Conservation (phyloP, 2,329 filamentous ascomycete genomes). For the Chalaropsis ovoidea region DNA sequence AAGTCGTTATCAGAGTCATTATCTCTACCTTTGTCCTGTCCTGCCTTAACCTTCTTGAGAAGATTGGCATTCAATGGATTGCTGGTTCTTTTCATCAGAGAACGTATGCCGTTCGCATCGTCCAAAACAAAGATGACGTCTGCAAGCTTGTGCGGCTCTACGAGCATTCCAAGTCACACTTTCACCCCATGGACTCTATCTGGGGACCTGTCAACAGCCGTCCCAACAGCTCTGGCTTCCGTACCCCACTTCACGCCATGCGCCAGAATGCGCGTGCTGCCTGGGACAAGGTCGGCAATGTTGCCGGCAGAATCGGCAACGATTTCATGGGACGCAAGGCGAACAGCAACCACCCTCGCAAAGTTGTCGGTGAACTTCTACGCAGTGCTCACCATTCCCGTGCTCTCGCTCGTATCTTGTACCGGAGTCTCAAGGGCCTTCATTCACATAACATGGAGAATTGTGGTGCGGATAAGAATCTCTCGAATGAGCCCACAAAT, state of each 20-base stretch:
- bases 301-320: conserved; percentile 75
- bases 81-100: conserved; percentile 85
- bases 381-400: conserved; percentile 64
- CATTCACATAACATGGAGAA: conserved; percentile 17
- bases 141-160: conserved; percentile 46
- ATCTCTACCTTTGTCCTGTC: conserved; percentile 72
- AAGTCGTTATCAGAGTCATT: conserved; percentile 72
- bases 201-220: conserved; percentile 36
- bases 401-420: conserved; percentile 75
- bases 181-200: conserved; percentile 45
- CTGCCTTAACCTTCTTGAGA: conserved; percentile 75
- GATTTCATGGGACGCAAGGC: conserved; percentile 76
- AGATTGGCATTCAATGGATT: conserved; percentile 89
- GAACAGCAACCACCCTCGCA: conserved; percentile 62
- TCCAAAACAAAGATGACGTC: conserved; percentile 86
- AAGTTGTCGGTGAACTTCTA: conserved; percentile 72
- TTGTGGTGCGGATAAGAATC: conserved; percentile 11
- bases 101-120: conserved; percentile 83
- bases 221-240: conserved; percentile 46
- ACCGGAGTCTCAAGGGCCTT: conserved; percentile 57
- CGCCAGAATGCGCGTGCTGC: conserved; percentile 66
- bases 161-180: conserved; percentile 66
- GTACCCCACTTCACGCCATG: conserved; percentile 64
- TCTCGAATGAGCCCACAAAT: conserved; percentile 1
- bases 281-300: conserved; percentile 70